Evolutionary conservation across 1,139 yeast species (phyloP).

Genomic region (Geotrichum armillariae): DNA sequence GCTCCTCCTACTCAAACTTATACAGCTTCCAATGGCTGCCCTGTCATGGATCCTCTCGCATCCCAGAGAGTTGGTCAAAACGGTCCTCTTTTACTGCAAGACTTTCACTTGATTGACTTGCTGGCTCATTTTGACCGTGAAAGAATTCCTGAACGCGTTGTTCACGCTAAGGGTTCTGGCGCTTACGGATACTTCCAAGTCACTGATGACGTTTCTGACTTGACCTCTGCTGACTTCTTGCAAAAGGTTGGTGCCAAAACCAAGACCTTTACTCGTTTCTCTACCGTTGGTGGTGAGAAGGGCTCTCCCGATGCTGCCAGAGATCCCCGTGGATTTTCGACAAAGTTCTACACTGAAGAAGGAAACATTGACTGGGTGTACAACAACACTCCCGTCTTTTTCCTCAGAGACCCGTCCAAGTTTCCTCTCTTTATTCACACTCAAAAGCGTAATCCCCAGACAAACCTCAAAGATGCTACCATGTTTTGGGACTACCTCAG

Average conservation of each 20-base stretch:
- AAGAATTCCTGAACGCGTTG: conserved; percentile 87
- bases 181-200: conserved; percentile 79
- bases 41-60: conserved; percentile 64
- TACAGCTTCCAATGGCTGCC: conserved; percentile 75
- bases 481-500: conserved; percentile 71
- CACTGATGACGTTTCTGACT: conserved; percentile 78
- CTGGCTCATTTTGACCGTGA: conserved; percentile 85
- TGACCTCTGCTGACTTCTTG: conserved; percentile 69
- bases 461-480: conserved; percentile 73
- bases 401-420: conserved; percentile 82
- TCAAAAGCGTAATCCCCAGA: conserved; percentile 82
- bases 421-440: conserved; percentile 90
- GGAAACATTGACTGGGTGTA: conserved; percentile 87
- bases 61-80: conserved; percentile 72
- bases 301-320: conserved; percentile 87
- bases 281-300: conserved; percentile 86
- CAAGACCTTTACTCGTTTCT: conserved; percentile 70
- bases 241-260: conserved; percentile 76
- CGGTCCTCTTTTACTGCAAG: conserved; percentile 78
- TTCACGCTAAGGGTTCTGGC: conserved; percentile 89
- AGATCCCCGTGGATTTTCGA: conserved; percentile 87
- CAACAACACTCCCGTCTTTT: conserved; percentile 88
- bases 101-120: conserved; percentile 72
- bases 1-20: conserved; percentile 38
- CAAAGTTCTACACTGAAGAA: conserved; percentile 82